phyloP scores from a whole-genome alignment of 495 filamentous ascomycete genomes.

The Podospora comata region DNA sequence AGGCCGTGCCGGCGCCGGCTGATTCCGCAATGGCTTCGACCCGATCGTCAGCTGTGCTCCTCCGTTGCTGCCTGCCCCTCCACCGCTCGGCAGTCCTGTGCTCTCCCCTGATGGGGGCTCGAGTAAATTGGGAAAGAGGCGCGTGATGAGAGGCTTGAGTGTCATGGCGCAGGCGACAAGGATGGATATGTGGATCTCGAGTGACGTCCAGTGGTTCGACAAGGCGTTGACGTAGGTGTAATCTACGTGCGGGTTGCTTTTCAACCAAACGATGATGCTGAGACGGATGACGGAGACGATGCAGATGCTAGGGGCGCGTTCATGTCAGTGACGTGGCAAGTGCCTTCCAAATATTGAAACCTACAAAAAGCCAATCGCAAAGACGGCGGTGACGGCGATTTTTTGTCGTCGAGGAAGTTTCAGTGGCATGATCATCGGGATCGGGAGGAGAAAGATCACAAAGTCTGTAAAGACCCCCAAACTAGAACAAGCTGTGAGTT shows the following conservation, averaged over 20 bases:
- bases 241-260: conserved; percentile 18
- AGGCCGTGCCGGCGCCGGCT: conserved; percentile 16
- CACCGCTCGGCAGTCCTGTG: neutral
- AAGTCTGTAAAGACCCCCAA: conserved; percentile 51
- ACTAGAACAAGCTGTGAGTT: conserved; percentile 14
- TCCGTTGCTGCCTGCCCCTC: neutral
- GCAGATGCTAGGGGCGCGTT: conserved; percentile 21
- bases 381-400: conserved; percentile 34
- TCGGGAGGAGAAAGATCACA: conserved; percentile 40
- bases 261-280: conserved; percentile 14
- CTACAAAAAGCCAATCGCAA: conserved; percentile 40
- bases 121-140: conserved; percentile 23
- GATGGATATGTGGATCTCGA: conserved; percentile 32
- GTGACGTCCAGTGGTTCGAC: conserved; percentile 23
- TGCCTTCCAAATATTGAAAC: conserved; percentile 3
- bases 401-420: conserved; percentile 38
- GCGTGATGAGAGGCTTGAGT: conserved; percentile 27
- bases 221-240: conserved; percentile 21
- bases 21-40: conserved; percentile 24
- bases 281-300: conserved; percentile 33
- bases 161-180: conserved; percentile 31
- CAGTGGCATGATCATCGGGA: conserved; percentile 37
- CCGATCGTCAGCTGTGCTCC: conserved; percentile 26
- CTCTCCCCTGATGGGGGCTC: neutral
- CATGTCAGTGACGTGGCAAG: conserved; percentile 8